Evolutionary conservation across 1,284 basidiomycete species (phyloP).

Genomic region (Melanopsichium pennsylvanicum): DNA sequence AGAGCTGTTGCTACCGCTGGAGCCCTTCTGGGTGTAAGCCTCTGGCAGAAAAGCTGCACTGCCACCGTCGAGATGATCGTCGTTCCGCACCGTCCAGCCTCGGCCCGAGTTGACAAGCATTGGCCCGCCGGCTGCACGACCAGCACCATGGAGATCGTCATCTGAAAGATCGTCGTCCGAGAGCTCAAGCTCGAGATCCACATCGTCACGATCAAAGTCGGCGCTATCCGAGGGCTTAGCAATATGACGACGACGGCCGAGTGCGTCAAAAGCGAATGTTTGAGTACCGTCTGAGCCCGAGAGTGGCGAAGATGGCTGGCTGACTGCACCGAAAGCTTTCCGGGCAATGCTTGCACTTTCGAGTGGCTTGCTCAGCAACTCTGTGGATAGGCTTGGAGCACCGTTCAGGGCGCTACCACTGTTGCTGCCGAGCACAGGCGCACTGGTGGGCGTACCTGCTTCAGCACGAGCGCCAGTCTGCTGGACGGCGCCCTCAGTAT

Average conservation of each 20-base stretch:
- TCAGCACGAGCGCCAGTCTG: slow-evolving; percentile 24
- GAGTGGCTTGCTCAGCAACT: slow-evolving; percentile 17
- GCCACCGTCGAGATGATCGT: slow-evolving; percentile 1
- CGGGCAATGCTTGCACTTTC: slow-evolving; percentile 18
- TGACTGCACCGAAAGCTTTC: slow-evolving; percentile 25
- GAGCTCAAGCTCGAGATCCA: slow-evolving; percentile 47
- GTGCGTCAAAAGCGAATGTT: slow-evolving; percentile 21
- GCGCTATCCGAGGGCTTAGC: slow-evolving; percentile 8
- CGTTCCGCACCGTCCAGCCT: slow-evolving; percentile 44
- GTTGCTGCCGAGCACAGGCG: slow-evolving; percentile 31
- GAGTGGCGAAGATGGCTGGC: slow-evolving; percentile 44
- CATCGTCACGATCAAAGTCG: slow-evolving; percentile 27
- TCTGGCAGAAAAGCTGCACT: slow-evolving; percentile 24
- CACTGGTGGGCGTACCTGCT: slow-evolving; percentile 37
- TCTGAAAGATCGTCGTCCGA: slow-evolving; percentile 54
- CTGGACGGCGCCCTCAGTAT: slow-evolving; percentile 26
- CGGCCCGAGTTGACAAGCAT: slow-evolving; percentile 48
- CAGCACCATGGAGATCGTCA: slow-evolving; percentile 18
- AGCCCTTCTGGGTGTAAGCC: slow-evolving; percentile 24
- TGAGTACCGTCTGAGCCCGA: slow-evolving; percentile 2
- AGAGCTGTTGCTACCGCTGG: slow-evolving; percentile 28
- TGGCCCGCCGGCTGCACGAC: neutral
- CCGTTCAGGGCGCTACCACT: slow-evolving; percentile 12
- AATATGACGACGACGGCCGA: slow-evolving; percentile 34
- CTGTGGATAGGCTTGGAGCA: slow-evolving; percentile 26